Evolutionary conservation across 441 rosid genomes (phyloP), one percentile per base, ranked within the genome.

Genomic region (Corymbia calophylla): DNA sequence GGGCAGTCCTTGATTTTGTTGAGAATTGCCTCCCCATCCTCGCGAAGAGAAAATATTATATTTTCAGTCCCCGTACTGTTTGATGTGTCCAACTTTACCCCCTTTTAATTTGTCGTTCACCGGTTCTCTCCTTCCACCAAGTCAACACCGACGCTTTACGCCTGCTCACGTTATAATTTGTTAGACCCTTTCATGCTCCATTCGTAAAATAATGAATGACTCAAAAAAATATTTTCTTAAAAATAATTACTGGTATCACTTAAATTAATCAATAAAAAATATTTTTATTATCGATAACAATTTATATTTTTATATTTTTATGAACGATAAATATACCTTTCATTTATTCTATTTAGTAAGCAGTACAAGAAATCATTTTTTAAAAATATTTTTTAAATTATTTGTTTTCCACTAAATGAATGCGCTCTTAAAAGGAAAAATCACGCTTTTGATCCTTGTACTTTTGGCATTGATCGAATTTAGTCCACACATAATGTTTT

Each of bases 141-240:
- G 60, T 1, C 44, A 2, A 1, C 44, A 8, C 6, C 3, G 7
- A 16, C 1, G 6, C 0, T 62, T 29, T 3, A 2, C 1, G 12
- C 31, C 0, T 32, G 3, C 44, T 18, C 7, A 66, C 19, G 8
- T 66, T n/a, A 1, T 8, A 31, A 8, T 31, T 31, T 16, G 23
- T 66, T 66, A 66, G 23, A 17, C 25, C 80, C 80, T 39, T 39
- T 39, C 5, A 39, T 39, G 44, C 6, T 39, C 44, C 44, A 39
- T 39, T 39, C 44, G 5, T 39, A 4, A 6, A 39, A 39, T 39
- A 39, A 39, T 39, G 44, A 39, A 39, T 39, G 44, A 39, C 1
- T 39, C 5, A 39, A 4, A 39, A 39, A 39, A 39, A 4, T 39
- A 39, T 39, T 39, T 39, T 39, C 44, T 39, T 39, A 39, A 39